Conservation (phyloP, 345 rosid genomes). For the Populus pruinosa region DNA sequence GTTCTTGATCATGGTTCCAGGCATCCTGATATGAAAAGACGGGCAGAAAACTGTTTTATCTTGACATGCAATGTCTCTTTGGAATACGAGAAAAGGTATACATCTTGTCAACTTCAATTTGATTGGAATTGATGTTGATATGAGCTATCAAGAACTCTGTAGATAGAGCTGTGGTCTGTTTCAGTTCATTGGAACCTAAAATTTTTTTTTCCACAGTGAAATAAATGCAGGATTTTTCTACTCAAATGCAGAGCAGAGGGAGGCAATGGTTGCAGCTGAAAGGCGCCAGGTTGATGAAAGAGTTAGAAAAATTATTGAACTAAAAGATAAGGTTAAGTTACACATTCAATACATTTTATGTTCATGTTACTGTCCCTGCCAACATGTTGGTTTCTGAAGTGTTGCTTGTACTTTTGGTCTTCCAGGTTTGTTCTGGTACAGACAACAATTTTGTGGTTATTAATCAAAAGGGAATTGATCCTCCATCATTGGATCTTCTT, state of each 20-base stretch:
- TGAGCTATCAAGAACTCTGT: neutral
- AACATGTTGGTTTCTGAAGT: neutral
- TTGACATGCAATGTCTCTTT: constrained; percentile 92
- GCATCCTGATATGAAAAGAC: constrained; percentile 98
- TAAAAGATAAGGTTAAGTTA: constrained; percentile 66
- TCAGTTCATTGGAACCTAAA: constrained; percentile 30
- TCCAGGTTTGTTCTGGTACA: constrained; percentile 84
- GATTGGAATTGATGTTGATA: neutral
- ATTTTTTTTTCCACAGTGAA: constrained; percentile 50
- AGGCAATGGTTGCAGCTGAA: constrained; percentile 96
- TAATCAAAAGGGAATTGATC: constrained; percentile 98
- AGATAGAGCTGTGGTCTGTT: neutral
- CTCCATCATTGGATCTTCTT: constrained; percentile 91
- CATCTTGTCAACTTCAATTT: neutral
- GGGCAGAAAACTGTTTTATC: constrained; percentile 91
- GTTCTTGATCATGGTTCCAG: constrained; percentile 99
- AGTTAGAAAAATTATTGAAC: constrained; percentile 78
- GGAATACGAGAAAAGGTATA: constrained; percentile 94
- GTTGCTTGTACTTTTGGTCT: constrained; percentile 10
- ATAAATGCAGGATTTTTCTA: constrained; percentile 99
- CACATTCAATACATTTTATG: neutral
- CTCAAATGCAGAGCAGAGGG: constrained; percentile 97
- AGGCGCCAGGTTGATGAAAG: constrained; percentile 85
- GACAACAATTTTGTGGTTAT: constrained; percentile 77
- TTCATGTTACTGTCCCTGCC: neutral